phyloP scores from a whole-genome alignment of 78 protist species.

The Pigoraptor vietnamica region DNA sequence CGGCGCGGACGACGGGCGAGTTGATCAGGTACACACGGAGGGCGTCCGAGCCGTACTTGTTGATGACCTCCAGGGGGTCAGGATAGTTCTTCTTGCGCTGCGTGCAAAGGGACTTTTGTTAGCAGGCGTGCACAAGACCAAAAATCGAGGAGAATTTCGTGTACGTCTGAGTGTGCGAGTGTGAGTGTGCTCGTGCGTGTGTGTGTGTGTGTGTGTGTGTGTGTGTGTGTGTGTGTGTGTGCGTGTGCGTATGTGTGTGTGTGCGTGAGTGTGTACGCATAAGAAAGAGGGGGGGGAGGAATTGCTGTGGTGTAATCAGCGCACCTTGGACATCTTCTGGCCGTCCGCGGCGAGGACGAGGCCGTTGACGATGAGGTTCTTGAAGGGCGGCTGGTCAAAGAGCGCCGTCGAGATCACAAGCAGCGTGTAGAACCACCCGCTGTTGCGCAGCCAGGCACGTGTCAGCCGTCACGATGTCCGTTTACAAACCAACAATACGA shows the following conservation, averaged over 20 bases:
- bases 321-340: slow-evolving; percentile 93
- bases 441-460: too few relatives aligned
- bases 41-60: slow-evolving; percentile 97
- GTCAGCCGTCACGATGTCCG: too few relatives aligned
- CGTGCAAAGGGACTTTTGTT: too few relatives aligned
- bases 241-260: not conserved
- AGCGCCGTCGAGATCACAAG: slow-evolving; percentile 96
- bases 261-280: not conserved
- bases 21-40: slow-evolving; percentile 96
- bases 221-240: not conserved
- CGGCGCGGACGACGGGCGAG: slow-evolving; percentile 98
- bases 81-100: slow-evolving; percentile 95
- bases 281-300: too few relatives aligned
- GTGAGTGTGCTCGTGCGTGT: too few relatives aligned
- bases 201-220: too few relatives aligned
- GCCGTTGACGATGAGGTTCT: slow-evolving; percentile 98
- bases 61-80: slow-evolving; percentile 77
- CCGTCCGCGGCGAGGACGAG: slow-evolving; percentile 60
- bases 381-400: slow-evolving; percentile 92
- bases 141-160: too few relatives aligned
- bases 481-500: not conserved
- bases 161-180: too few relatives aligned
- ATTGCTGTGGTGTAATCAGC: too few relatives aligned
- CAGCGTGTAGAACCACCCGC: slow-evolving; percentile 99
- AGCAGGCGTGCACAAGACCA: too few relatives aligned